Conservation (phyloP, 805 yeast genomes). For the Yamadazyma endophytica region DNA sequence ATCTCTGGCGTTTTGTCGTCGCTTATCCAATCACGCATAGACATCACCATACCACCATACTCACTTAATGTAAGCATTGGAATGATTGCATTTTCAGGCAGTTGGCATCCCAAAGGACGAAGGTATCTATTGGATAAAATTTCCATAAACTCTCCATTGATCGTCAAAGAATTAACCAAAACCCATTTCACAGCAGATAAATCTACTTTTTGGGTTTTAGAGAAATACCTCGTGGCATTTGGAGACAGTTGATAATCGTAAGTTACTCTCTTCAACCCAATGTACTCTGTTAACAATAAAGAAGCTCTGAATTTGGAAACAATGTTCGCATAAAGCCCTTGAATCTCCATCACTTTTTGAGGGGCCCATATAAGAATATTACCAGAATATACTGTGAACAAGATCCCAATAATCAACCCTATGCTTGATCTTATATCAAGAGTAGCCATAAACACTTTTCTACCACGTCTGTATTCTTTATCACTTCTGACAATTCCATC, state of each 20-base stretch:
- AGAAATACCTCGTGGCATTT: conserved; percentile 72
- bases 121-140: conserved; percentile 87
- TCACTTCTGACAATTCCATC: conserved; percentile 46
- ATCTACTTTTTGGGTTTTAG: conserved; percentile 70
- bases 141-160: conserved; percentile 90
- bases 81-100: conserved; percentile 71
- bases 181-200: conserved; percentile 84
- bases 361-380: conserved; percentile 79
- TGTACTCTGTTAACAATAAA: conserved; percentile 76
- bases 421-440: conserved; percentile 54
- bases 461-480: conserved; percentile 30
- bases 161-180: conserved; percentile 78
- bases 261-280: conserved; percentile 84
- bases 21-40: conserved; percentile 89
- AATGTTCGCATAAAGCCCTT: conserved; percentile 83
- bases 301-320: conserved; percentile 69
- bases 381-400: conserved; percentile 82
- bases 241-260: conserved; percentile 93
- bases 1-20: conserved; percentile 25
- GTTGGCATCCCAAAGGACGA: conserved; percentile 80
- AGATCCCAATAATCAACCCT: conserved; percentile 77
- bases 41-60: conserved; percentile 93
- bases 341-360: conserved; percentile 63
- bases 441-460: conserved; percentile 51
- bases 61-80: conserved; percentile 88